Conservation (phyloP, 2,329 filamentous ascomycete species). For the Drechslera avenae region DNA sequence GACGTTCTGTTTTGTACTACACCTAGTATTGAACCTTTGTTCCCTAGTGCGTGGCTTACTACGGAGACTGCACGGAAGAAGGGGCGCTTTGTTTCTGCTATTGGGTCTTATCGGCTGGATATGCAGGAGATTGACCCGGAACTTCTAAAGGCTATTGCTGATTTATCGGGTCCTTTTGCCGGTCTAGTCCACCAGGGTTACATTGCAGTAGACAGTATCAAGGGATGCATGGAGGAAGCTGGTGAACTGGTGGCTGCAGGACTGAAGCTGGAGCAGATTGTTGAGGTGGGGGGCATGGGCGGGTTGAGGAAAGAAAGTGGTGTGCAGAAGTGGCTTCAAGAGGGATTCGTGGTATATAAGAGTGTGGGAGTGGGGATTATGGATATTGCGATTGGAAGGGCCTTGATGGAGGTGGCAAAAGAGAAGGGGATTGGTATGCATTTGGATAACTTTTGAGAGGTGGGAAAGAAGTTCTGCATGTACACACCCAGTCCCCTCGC, state of each 20-base stretch:
- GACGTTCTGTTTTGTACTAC: conserved; percentile 59
- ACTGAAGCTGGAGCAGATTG: conserved; percentile 27
- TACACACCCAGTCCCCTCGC: too few species aligned
- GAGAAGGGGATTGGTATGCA: conserved; percentile 19
- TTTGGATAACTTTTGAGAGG: conserved; percentile 17
- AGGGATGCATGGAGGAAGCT: conserved; percentile 54
- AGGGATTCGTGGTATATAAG: conserved; percentile 55
- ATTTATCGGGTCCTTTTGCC: conserved; percentile 2
- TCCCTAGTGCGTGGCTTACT: conserved; percentile 45
- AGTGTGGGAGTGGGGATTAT: conserved; percentile 59
- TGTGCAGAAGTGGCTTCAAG: conserved; percentile 23
- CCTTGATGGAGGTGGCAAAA: conserved; percentile 21
- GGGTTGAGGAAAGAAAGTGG: background rate
- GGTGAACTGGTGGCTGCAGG: conserved; percentile 54
- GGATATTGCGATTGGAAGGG: conserved; percentile 53
- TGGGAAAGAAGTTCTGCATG: too few species aligned
- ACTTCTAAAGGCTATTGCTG: conserved; percentile 39
- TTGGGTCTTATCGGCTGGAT: conserved; percentile 40
- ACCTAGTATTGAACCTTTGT: conserved; percentile 53
- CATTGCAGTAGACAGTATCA: conserved; percentile 36
- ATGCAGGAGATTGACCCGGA: conserved; percentile 58
- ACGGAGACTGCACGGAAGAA: conserved; percentile 8
- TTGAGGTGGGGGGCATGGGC: conserved; percentile 16
- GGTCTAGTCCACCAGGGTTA: conserved; percentile 5
- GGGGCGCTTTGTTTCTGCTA: conserved; percentile 32